phyloP scores from a whole-genome alignment of 192 early-diverging fungal genomes.

The Oehlia diaphana region DNA sequence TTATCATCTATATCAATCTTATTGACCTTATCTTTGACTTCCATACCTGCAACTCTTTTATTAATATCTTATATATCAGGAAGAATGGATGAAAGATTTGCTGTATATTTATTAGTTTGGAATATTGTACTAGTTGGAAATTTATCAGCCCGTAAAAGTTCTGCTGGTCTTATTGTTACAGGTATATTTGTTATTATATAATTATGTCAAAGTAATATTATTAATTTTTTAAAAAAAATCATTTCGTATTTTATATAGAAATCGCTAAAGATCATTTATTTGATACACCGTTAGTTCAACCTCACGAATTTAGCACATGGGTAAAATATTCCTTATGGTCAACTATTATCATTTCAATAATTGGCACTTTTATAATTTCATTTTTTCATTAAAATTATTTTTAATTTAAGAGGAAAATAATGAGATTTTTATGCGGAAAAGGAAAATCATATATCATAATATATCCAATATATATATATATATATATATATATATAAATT shows the following conservation, averaged over 20 bases:
- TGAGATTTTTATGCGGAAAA: neutral
- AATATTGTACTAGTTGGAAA: neutral
- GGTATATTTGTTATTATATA: neutral
- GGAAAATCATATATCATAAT: neutral
- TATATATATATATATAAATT: no score
- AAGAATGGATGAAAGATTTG: neutral
- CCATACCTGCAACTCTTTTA: neutral
- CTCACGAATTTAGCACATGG: neutral
- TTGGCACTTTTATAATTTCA: neutral
- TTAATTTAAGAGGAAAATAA: neutral
- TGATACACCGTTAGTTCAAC: neutral
- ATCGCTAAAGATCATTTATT: neutral
- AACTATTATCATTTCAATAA: neutral
- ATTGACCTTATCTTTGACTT: neutral
- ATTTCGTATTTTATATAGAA: neutral
- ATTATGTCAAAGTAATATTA: no score
- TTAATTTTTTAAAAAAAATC: neutral
- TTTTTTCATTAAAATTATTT: neutral
- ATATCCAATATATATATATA: no score
- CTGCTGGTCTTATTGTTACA: neutral
- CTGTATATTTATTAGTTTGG: neutral
- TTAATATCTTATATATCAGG: neutral
- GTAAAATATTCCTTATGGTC: slow-evolving; percentile 2
- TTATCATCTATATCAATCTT: neutral
- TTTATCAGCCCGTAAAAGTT: neutral